Base-by-base conservation (phyloP, 768 basidiomycete species). In the Lentinula guzmanii region DNA sequence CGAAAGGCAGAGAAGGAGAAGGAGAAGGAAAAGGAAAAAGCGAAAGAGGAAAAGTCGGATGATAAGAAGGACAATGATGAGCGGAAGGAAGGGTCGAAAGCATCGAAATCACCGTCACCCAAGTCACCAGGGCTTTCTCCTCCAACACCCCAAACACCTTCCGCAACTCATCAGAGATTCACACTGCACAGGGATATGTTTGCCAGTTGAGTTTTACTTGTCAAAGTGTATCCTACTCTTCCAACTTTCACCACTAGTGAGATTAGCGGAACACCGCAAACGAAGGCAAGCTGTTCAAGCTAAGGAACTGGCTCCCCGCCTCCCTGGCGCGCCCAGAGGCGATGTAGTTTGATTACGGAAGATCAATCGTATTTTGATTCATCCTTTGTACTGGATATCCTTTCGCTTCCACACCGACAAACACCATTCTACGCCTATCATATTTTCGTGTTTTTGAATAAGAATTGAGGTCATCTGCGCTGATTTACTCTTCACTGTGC, bases 101-200 rank as follows among this genome's bases (percentile, higher is more conserved):
- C 48, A 71, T 72, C 71, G 24, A 71, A 69, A 42, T 65, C 71
- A 60, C 72, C 69, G 48, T 62, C 73, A 8, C 70, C 71, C 37
- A 61, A 48, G 46, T 11, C 21, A n/a, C 21, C 46, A 48, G 46
- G 46, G 21, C 63, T 73, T 46, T 46, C 78, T 2, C 63, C 77
- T 28, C 63, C 79, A 35, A 65, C 75, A 13, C 60, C 74, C 16
- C 62, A 73, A 53, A 70, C 76, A 28, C 76, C 84, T 11, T 73
- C 79, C 28, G 55, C 55, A 28, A 43, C 21, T 11, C 94, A 95
- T 75, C 81, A 88, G 68, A 83, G 86, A 64, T 97, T 87, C 69
- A 76, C 80, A 8, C 77, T 97, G n/a, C 93, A 96, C 74, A 83
- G 93, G 43, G 84, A 90, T 63, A 85, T 91, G 63, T 97, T 91